Conservation (phyloP, 2,329 filamentous ascomycete species). For the Lasiodiplodia gonubiensis region DNA sequence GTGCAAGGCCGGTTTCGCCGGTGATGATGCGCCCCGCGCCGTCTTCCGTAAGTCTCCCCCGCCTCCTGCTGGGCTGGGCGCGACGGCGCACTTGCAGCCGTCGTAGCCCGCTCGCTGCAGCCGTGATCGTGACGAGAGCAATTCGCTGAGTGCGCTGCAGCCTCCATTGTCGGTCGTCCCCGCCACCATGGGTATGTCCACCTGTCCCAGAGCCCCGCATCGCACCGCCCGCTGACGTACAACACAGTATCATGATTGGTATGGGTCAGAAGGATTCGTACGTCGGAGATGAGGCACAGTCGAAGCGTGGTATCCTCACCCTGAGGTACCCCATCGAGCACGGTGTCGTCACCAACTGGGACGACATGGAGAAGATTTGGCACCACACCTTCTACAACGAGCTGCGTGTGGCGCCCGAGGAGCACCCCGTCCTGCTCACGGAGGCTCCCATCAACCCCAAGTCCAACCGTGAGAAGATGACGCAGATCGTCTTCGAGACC, state of each 20-base stretch:
- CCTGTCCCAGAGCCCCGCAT: slow-evolving; percentile 31
- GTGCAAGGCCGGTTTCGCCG: slow-evolving; percentile 99
- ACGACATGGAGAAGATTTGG: slow-evolving; percentile 99
- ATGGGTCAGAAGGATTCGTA: slow-evolving; percentile 99
- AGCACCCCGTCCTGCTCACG: slow-evolving; percentile 98
- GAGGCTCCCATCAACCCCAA: slow-evolving; percentile 99
- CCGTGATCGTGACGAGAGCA: slow-evolving; percentile 31
- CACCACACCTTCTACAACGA: slow-evolving; percentile 99
- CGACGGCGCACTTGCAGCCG: slow-evolving; percentile 2
- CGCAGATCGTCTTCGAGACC: slow-evolving; percentile 99
- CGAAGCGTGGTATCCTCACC: slow-evolving; percentile 99
- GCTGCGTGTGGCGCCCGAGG: slow-evolving; percentile 98
- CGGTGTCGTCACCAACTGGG: slow-evolving; percentile 99
- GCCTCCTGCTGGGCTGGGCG: slow-evolving; percentile 32
- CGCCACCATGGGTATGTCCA: slow-evolving; percentile 95
- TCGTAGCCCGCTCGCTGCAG: slow-evolving; percentile 28
- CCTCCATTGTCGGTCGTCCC: slow-evolving; percentile 99
- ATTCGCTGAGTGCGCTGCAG: slow-evolving; percentile 57
- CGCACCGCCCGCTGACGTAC: slow-evolving; percentile 46
- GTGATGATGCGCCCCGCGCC: slow-evolving; percentile 99
- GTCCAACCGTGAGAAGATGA: slow-evolving; percentile 99
- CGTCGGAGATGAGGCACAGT: slow-evolving; percentile 99
- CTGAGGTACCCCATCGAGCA: slow-evolving; percentile 99
- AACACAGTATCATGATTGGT: slow-evolving; percentile 97
- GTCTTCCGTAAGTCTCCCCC: slow-evolving; percentile 91